Percentiles rank a stretch among this genome's conserved stretches.
Evolutionary conservation across 768 basidiomycete genomes (phyloP).

Genomic region (Glaciozyma martinii): DNA sequence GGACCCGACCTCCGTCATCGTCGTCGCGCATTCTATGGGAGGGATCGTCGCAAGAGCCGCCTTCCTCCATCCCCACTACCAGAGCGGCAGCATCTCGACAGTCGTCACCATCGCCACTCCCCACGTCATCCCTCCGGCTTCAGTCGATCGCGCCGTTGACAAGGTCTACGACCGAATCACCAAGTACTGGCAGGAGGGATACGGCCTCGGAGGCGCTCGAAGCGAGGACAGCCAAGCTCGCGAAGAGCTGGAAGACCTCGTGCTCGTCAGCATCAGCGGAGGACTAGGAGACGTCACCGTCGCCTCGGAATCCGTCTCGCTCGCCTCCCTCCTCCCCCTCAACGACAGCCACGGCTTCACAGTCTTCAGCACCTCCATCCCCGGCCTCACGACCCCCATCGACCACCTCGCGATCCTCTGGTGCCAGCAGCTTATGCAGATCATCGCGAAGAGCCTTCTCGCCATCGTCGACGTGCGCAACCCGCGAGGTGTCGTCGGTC

Average conservation of each 20-base stretch:
- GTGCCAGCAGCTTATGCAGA: conserved; percentile 88
- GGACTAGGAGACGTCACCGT: conserved; percentile 88
- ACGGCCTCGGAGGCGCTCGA: conserved; percentile 39
- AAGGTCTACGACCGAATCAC: conserved; percentile 51
- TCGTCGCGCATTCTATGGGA: conserved; percentile 97
- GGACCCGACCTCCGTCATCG: conserved; percentile 52
- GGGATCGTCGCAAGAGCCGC: conserved; percentile 79
- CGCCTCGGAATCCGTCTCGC: conserved; percentile 74
- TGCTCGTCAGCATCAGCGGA: conserved; percentile 71
- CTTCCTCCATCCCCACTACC: conserved; percentile 50
- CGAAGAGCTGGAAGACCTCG: conserved; percentile 13
- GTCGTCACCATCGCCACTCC: conserved; percentile 97
- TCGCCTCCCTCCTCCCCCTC: conserved; percentile 47
- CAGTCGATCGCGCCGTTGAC: conserved; percentile 73
- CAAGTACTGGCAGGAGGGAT: conserved; percentile 41
- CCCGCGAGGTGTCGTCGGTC: not conserved
- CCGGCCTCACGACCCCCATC: conserved; percentile 89
- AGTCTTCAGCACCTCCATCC: conserved; percentile 74
- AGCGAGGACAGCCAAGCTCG: not conserved
- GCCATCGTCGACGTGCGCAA: conserved; percentile 23
- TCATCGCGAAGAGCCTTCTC: conserved; percentile 21
- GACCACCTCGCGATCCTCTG: conserved; percentile 96
- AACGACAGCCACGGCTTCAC: conserved; percentile 44
- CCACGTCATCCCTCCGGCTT: conserved; percentile 73
- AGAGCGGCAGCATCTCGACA: conserved; percentile 48